Evolutionary conservation across 805 yeast species (phyloP).

Genomic region (Isabelozyma gotoi): DNA sequence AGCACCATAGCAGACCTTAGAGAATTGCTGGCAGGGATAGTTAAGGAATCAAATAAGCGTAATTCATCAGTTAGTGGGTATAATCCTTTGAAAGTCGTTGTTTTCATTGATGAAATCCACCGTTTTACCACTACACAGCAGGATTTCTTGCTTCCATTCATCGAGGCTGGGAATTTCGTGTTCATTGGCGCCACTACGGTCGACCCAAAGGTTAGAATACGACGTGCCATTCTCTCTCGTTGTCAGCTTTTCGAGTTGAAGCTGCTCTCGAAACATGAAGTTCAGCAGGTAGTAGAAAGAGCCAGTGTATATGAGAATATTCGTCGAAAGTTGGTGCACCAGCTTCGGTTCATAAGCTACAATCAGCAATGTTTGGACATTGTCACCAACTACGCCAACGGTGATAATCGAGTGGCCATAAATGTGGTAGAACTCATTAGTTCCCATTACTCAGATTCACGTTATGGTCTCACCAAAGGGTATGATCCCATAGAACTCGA

Average conservation of each 20-base stretch:
- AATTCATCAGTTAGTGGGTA: conserved; percentile 30
- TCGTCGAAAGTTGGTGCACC: conserved; percentile 13
- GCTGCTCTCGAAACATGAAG: conserved; percentile 49
- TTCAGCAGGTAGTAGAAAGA: conserved; percentile 50
- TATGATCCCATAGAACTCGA: conserved; percentile 3
- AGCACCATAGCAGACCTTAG: conserved; percentile 67
- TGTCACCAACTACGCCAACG: conserved; percentile 18
- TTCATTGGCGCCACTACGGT: conserved; percentile 97
- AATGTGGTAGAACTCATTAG: conserved; percentile 32
- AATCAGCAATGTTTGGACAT: conserved; percentile 10
- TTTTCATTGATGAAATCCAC: conserved; percentile 93
- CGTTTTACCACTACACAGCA: conserved; percentile 85
- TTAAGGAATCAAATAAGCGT: conserved; percentile 45
- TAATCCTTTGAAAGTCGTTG: conserved; percentile 32
- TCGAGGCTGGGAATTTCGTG: conserved; percentile 79
- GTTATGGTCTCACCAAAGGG: not conserved
- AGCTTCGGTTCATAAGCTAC: conserved; percentile 13
- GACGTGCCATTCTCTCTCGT: conserved; percentile 80
- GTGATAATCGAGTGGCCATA: conserved; percentile 36
- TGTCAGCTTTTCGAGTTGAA: conserved; percentile 76
- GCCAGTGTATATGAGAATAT: conserved; percentile 49
- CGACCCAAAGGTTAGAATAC: conserved; percentile 79
- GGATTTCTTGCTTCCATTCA: conserved; percentile 78
- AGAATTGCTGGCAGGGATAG: conserved; percentile 51
- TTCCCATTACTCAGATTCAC: conserved; percentile 6